These are phyloP conservation scores for Plantago elongata DNA, from an alignment of 257 asterid genomes.

Conservation along the genomic window DNA sequence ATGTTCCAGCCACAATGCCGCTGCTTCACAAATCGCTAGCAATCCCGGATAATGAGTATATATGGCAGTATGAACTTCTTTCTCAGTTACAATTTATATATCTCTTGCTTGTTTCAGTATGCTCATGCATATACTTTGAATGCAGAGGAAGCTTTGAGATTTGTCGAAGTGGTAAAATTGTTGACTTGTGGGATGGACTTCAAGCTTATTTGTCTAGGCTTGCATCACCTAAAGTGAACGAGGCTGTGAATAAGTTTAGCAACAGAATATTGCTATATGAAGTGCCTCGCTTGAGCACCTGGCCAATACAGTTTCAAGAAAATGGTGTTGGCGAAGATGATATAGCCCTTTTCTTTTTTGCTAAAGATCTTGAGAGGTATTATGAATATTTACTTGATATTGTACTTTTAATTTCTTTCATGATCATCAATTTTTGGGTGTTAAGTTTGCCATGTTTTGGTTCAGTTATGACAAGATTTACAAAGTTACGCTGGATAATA, in stretches of 20 bases:
- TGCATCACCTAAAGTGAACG: slow-evolving; percentile 67
- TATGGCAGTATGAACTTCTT: slow-evolving; percentile 74
- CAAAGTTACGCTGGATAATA: slow-evolving; percentile 58
- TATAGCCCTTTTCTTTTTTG: slow-evolving; percentile 78
- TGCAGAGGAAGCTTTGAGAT: slow-evolving; percentile 85
- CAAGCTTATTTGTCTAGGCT: slow-evolving; percentile 82
- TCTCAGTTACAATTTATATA: slow-evolving; percentile 19
- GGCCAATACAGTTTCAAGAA: slow-evolving; percentile 90
- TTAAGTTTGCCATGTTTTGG: slow-evolving; percentile 24
- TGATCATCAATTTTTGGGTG: not conserved
- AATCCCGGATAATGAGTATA: slow-evolving; percentile 67
- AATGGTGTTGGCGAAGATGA: slow-evolving; percentile 72
- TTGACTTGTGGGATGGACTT: slow-evolving; percentile 58
- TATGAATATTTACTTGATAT: slow-evolving; percentile 14
- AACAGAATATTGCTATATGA: slow-evolving; percentile 51
- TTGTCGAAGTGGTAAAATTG: slow-evolving; percentile 42
- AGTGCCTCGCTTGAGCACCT: slow-evolving; percentile 73
- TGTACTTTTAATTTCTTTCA: slow-evolving; percentile 12
- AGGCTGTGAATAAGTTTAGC: slow-evolving; percentile 53
- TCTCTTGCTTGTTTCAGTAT: slow-evolving; percentile 16
- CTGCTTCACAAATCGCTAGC: slow-evolving; percentile 38
- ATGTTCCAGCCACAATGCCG: slow-evolving; percentile 38
- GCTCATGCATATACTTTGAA: slow-evolving; percentile 20
- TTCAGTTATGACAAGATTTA: slow-evolving; percentile 75
- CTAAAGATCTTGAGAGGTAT: slow-evolving; percentile 73